phyloP scores from a whole-genome alignment of 306 rosid species.

The Adenanthera pavonina region DNA sequence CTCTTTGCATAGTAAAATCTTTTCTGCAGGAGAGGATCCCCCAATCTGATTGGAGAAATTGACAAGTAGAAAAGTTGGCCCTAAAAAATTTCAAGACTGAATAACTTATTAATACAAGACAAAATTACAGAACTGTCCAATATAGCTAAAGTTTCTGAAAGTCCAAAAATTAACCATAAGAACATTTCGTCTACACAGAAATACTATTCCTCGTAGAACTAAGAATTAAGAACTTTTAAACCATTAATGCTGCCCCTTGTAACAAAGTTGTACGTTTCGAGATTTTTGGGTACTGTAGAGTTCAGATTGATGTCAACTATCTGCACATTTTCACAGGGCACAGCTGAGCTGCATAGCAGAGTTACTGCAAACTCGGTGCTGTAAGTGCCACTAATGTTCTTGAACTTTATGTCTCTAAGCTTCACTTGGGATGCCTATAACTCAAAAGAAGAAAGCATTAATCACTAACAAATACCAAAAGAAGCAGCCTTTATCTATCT shows the following conservation, averaged over 20 bases:
- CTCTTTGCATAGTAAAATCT: background rate
- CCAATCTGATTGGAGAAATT: background rate
- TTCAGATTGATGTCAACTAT: background rate
- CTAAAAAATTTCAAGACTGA: background rate
- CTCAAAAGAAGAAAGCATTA: background rate
- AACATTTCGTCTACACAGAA: background rate
- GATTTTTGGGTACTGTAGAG: background rate
- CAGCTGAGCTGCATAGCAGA: conserved; percentile 17
- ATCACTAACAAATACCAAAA: background rate
- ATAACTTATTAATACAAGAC: background rate
- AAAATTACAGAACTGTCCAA: background rate
- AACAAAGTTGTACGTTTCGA: background rate
- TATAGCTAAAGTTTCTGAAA: too few species aligned
- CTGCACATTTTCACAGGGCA: conserved; percentile 3
- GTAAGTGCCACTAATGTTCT: conserved; percentile 30
- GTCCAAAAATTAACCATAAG: background rate
- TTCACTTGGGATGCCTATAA: conserved; percentile 28
- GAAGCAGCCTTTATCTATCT: background rate
- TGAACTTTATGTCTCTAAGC: conserved; percentile 16
- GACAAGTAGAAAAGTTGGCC: background rate
- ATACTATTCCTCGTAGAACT: background rate
- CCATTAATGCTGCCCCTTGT: background rate
- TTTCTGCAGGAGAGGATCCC: too few species aligned
- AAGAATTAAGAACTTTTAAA: conserved; percentile 23
- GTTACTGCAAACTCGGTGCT: conserved; percentile 27